Evolutionary conservation across 2,329 filamentous ascomycete species (phyloP).

Genomic region (Didymosphaeria variabile): DNA sequence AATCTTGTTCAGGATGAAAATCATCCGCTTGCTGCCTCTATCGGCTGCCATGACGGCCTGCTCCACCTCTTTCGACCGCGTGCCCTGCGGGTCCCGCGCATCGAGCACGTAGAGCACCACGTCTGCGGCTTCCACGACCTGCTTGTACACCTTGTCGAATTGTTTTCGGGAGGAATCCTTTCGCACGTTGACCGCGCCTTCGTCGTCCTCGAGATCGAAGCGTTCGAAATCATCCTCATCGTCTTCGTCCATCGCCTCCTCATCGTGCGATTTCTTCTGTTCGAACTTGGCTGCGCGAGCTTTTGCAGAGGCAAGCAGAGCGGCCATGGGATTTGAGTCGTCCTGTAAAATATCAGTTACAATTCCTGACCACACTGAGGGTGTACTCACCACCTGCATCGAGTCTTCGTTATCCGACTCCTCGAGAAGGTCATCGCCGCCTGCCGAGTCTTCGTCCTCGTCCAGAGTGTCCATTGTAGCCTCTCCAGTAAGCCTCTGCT

Average conservation of each 20-base stretch:
- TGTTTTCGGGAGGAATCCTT: conserved; percentile 79
- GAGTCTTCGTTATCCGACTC: conserved; percentile 66
- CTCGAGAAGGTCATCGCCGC: conserved; percentile 63
- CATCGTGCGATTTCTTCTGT: conserved; percentile 67
- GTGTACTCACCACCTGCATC: conserved; percentile 59
- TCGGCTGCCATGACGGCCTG: conserved; percentile 90
- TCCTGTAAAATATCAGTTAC: too few relatives aligned
- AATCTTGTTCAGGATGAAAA: conserved; percentile 95
- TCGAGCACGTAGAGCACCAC: conserved; percentile 94
- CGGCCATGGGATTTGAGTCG: conserved; percentile 86
- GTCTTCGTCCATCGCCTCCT: conserved; percentile 66
- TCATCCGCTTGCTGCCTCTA: conserved; percentile 82
- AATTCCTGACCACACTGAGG: background rate
- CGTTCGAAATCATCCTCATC: conserved; percentile 62
- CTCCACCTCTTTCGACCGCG: conserved; percentile 89
- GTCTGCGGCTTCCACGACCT: conserved; percentile 87
- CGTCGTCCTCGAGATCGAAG: conserved; percentile 58
- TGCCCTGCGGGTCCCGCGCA: conserved; percentile 89
- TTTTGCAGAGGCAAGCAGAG: conserved; percentile 84
- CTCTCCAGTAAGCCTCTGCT: conserved; percentile 50
- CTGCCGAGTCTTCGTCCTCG: conserved; percentile 55
- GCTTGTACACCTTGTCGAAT: conserved; percentile 96
- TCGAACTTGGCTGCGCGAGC: conserved; percentile 81
- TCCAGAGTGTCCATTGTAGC: conserved; percentile 47
- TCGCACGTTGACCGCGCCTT: conserved; percentile 38